Percentiles rank a stretch among this genome's conserved stretches.
Conservation (phyloP, 805 yeast genomes). For the Wickerhamomyces sydowiorum region DNA sequence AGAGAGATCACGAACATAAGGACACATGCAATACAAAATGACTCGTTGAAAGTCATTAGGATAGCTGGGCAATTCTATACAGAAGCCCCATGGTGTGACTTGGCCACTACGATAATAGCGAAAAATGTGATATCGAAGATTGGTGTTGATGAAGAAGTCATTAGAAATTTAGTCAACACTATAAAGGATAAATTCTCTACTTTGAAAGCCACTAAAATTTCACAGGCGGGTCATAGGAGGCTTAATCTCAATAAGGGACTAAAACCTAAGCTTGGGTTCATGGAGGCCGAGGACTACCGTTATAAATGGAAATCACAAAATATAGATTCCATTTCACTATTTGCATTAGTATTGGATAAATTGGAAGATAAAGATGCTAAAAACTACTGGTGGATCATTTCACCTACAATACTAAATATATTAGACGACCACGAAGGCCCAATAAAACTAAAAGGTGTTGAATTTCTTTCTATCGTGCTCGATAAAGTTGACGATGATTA, state of each 20-base stretch:
- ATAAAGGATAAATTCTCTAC: slow-evolving; percentile 9
- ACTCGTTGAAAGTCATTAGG: neutral
- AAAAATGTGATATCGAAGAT: neutral
- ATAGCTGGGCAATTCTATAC: slow-evolving; percentile 4
- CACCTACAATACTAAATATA: slow-evolving; percentile 20
- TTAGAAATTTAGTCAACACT: neutral
- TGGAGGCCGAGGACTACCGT: slow-evolving; percentile 6
- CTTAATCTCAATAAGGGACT: slow-evolving; percentile 4
- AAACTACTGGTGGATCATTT: slow-evolving; percentile 20
- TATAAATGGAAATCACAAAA: slow-evolving; percentile 11
- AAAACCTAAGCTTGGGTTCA: slow-evolving; percentile 11
- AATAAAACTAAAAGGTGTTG: slow-evolving; percentile 19
- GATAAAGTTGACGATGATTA: slow-evolving; percentile 10
- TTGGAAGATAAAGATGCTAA: slow-evolving; percentile 4
- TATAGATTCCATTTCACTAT: slow-evolving; percentile 13
- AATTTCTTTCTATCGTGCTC: slow-evolving; percentile 10
- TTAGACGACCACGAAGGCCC: slow-evolving; percentile 24
- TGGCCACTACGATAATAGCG: neutral
- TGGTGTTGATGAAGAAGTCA: neutral
- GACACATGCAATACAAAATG: too few species aligned
- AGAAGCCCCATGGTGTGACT: slow-evolving; percentile 18
- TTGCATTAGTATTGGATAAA: slow-evolving; percentile 3
- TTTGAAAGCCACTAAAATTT: slow-evolving; percentile 7
- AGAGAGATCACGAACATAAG: neutral
- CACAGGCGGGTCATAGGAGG: slow-evolving; percentile 17